A percentile compares a stretch with the other conserved stretches of the same genome.
Conservation (phyloP, 192 early-diverging fungal species). For the Mortierella claussenii region DNA sequence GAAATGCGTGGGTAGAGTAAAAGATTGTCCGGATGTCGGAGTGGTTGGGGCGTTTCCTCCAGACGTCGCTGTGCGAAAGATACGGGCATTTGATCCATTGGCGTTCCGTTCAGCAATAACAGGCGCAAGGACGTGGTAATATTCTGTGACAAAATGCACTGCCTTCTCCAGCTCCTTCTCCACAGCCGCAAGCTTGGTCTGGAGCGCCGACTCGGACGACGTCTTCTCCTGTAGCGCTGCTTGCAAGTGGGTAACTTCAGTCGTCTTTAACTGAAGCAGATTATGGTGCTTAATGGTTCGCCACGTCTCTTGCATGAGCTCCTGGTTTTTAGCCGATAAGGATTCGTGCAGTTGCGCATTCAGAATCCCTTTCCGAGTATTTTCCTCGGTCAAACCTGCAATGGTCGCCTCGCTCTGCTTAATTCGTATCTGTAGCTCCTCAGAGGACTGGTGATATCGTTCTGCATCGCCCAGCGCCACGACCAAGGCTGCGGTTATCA, state of each 20-base stretch:
- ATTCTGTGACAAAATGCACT: not conserved
- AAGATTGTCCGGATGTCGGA: not conserved
- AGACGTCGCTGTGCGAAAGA: not conserved
- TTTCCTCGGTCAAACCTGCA: not conserved
- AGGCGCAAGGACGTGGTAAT: too few species aligned
- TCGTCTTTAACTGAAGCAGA: not conserved
- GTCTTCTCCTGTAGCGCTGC: not conserved
- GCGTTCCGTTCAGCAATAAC: too few species aligned
- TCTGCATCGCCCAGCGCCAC: conserved; percentile 1
- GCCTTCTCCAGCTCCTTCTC: not conserved
- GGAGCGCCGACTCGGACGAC: not conserved
- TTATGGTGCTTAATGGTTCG: not conserved
- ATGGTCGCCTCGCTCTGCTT: not conserved
- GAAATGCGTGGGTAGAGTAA: too few species aligned
- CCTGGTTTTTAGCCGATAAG: not conserved
- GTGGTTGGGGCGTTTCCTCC: not conserved
- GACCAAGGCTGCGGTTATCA: not conserved
- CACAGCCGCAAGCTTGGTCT: not conserved
- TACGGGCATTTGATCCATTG: too few species aligned
- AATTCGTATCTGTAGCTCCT: not conserved
- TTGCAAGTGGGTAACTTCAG: not conserved
- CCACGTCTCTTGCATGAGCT: too few species aligned
- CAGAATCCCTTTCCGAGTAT: not conserved
- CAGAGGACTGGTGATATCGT: not conserved
- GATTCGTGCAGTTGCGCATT: not conserved